These are phyloP conservation scores for Hydrangea macrophylla DNA, from an alignment of 148 eudicot species.

Conservation along the genomic window DNA sequence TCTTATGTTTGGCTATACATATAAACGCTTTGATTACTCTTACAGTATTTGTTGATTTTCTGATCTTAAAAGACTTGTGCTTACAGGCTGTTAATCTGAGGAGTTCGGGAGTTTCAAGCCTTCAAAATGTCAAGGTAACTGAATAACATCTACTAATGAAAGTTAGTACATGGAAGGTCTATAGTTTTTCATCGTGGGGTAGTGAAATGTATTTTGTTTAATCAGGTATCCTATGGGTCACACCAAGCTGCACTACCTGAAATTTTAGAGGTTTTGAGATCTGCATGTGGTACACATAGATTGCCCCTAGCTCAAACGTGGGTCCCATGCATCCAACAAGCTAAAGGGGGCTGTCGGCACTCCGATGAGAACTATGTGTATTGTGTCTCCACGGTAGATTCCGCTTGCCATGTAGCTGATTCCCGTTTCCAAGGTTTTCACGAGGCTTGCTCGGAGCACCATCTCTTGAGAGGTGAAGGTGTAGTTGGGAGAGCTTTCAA, in stretches of 20 bases:
- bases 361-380: constrained; percentile 54
- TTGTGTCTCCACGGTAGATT: constrained; percentile 70
- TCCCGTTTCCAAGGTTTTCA: constrained; percentile 52
- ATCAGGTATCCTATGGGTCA: constrained; percentile 45
- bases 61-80: constrained; percentile 11
- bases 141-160: background rate
- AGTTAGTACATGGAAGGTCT: background rate
- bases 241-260: constrained; percentile 74
- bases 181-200: background rate
- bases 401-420: constrained; percentile 65
- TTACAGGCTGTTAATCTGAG: constrained; percentile 84
- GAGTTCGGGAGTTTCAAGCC: constrained; percentile 49
- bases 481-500: constrained; percentile 70
- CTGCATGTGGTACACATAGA: constrained; percentile 56
- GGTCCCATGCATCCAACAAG: constrained; percentile 78
- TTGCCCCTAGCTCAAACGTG: constrained; percentile 90
- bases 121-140: constrained; percentile 56
- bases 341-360: constrained; percentile 70
- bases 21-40: background rate
- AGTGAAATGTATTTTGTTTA: background rate
- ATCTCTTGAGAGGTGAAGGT: constrained; percentile 77
- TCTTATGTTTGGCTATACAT: background rate
- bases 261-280: constrained; percentile 59
- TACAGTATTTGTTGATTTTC: constrained; percentile 6
- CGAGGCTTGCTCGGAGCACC: constrained; percentile 89